Conservation (phyloP, 2,329 filamentous ascomycete species). For the Epichloe brachyelytri region DNA sequence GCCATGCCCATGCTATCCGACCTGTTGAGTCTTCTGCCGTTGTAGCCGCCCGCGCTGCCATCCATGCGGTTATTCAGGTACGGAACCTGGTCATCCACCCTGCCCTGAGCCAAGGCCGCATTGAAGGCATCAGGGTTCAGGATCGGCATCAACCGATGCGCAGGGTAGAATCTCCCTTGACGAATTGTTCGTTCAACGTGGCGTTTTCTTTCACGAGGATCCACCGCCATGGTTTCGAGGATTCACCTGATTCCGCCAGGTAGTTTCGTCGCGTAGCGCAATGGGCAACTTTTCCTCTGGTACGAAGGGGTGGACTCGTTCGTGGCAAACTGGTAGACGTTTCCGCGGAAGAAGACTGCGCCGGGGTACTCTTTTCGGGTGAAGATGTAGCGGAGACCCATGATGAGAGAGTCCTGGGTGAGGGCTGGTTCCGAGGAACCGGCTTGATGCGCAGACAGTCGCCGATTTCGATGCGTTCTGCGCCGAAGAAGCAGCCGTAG, state of each 20-base stretch:
- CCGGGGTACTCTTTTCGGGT: slow-evolving; percentile 23
- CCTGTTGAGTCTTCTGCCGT: slow-evolving; percentile 28
- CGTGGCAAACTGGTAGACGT: slow-evolving; percentile 24
- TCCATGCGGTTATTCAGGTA: slow-evolving; percentile 42
- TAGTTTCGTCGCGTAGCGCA: slow-evolving; percentile 26
- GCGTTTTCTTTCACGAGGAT: slow-evolving; percentile 30
- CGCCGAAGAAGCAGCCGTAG: slow-evolving; percentile 37
- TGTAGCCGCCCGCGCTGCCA: slow-evolving; percentile 24
- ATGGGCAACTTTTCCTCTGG: slow-evolving; percentile 27
- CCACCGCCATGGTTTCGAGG: slow-evolving; percentile 24
- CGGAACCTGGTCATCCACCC: slow-evolving; percentile 30
- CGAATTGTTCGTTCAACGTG: slow-evolving; percentile 32
- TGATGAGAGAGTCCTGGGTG: slow-evolving; percentile 17
- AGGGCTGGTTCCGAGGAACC: slow-evolving; percentile 23
- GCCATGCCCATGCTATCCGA: slow-evolving; percentile 30
- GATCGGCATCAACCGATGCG: slow-evolving; percentile 37
- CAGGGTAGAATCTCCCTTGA: slow-evolving; percentile 46
- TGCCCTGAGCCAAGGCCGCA: slow-evolving; percentile 22
- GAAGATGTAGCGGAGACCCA: slow-evolving; percentile 29
- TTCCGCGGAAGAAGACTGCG: slow-evolving; percentile 27
- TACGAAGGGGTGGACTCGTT: slow-evolving; percentile 16
- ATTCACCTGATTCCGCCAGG: slow-evolving; percentile 25
- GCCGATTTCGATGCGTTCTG: slow-evolving; percentile 33
- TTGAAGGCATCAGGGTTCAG: slow-evolving; percentile 29
- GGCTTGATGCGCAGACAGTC: slow-evolving; percentile 36